phyloP scores from a whole-genome alignment of 2,329 filamentous ascomycete genomes.

The Cladosporium sp. region DNA sequence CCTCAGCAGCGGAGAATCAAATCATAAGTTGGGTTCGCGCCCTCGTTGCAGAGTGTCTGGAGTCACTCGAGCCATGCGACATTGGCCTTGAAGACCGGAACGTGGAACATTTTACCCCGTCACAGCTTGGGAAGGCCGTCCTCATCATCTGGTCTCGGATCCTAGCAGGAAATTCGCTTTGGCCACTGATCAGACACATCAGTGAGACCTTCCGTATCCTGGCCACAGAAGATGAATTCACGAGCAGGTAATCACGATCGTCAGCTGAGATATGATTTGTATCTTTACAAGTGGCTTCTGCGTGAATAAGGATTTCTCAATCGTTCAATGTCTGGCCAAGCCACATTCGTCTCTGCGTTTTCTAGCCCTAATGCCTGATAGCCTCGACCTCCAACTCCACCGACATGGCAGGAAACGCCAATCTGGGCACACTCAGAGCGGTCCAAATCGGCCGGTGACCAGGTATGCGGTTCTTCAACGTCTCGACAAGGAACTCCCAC shows the following conservation, averaged over 20 bases:
- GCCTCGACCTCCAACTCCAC: background rate
- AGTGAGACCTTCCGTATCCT: background rate
- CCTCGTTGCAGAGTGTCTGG: slow-evolving; percentile 48
- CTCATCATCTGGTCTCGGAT: background rate
- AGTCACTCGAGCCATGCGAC: slow-evolving; percentile 7
- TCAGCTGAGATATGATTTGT: background rate
- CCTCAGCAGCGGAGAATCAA: slow-evolving; percentile 40
- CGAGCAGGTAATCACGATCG: background rate
- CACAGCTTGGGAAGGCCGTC: background rate
- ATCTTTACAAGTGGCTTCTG: background rate
- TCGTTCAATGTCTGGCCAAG: no score
- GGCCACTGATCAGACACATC: background rate
- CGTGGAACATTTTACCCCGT: background rate
- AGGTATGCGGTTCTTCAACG: background rate
- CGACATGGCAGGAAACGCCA: background rate
- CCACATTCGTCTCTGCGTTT: no score
- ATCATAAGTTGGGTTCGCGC: slow-evolving; percentile 51
- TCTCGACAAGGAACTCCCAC: background rate
- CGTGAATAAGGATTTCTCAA: no score
- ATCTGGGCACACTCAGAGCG: background rate
- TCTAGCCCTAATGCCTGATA: background rate
- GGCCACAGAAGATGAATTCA: background rate
- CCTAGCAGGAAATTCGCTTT: background rate
- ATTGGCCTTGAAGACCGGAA: background rate
- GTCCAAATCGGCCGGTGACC: background rate